Evolutionary conservation across 129 eudicot species (phyloP), one percentile per base, ranked within the genome.

Genomic region (Tagetes patula): DNA sequence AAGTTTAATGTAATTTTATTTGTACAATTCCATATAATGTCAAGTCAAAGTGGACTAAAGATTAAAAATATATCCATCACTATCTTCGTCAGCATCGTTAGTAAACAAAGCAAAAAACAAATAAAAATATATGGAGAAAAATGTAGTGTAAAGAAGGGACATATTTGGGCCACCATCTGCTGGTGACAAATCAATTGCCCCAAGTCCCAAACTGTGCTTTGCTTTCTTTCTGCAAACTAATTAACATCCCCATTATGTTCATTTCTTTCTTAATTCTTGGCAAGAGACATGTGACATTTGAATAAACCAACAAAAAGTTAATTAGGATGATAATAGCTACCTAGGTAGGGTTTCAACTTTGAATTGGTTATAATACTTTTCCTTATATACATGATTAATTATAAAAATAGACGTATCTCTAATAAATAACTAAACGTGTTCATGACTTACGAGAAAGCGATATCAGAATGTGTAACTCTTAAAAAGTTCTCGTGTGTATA

Each of bases 181-280:
- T 68, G 74, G 80, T 76, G 80, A 60, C 80, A 76, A 76, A 68
- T 76, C 80, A 68, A 76, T 68, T 76, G 75, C 75, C 74, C 67
- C 69, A 74, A 76, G 27, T 20, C 80, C 43, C 3, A 40, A 40
- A 20, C 27, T 20, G 27, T 20, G 27, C 43, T 64, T 55, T 68
- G 61, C 64, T 74, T 62, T 74, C 47, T 73, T 74, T 74, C 71
- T 48, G 71, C 71, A 31, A 74, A 52, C 78, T 71, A 63, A 63
- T 60, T 55, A 60, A 60, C 32, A 42, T 33, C 36, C 42, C 27
- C 31, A 43, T 50, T n/a, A 73, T 47, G 38, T 46, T 60, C 20
- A 34, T 70, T 49, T 43, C 73, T 45, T 56, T 55, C 8, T 76
- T 68, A 67, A 76, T 56, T 68, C 39, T 76, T 45, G 59, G 69